Percentiles rank a stretch among this genome's conserved stretches.
These are phyloP conservation scores for Vitis hybrid DNA, from an alignment of 177 flowering plant genomes.

Conservation along the genomic window DNA sequence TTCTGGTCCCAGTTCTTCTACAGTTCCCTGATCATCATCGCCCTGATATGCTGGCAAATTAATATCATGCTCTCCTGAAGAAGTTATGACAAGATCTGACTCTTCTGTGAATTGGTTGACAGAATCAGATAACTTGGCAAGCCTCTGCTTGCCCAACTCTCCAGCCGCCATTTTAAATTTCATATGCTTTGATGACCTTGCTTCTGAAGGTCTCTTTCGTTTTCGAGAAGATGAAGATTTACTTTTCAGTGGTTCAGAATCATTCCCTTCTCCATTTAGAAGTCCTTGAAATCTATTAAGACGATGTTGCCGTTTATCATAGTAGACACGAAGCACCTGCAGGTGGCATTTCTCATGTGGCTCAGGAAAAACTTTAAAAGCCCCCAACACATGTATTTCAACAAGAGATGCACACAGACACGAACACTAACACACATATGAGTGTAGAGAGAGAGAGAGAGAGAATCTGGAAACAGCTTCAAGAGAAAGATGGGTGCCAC, in stretches of 20 bases:
- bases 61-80: slow-evolving; percentile 21
- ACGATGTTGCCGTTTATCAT: slow-evolving; percentile 53
- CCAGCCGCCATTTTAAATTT: slow-evolving; percentile 10
- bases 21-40: slow-evolving; percentile 22
- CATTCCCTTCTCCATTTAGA: slow-evolving; percentile 18
- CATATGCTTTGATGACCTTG: slow-evolving; percentile 23
- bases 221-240: slow-evolving; percentile 32
- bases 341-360: slow-evolving; percentile 8
- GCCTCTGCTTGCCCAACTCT: slow-evolving; percentile 16
- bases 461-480: background rate
- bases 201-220: slow-evolving; percentile 39
- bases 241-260: slow-evolving; percentile 15
- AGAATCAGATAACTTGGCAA: slow-evolving; percentile 13
- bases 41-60: slow-evolving; percentile 23
- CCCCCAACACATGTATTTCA: background rate
- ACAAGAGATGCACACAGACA: background rate
- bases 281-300: slow-evolving; percentile 31
- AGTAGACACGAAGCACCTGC: slow-evolving; percentile 83
- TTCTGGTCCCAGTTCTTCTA: slow-evolving; percentile 27
- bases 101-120: slow-evolving; percentile 23
- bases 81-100: slow-evolving; percentile 4
- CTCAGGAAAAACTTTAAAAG: background rate
- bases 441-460: background rate
- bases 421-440: background rate
- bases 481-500: background rate